Evolutionary conservation across 139 green algal genomes (phyloP).

Genomic region (Astrephomene gubernaculifera): DNA sequence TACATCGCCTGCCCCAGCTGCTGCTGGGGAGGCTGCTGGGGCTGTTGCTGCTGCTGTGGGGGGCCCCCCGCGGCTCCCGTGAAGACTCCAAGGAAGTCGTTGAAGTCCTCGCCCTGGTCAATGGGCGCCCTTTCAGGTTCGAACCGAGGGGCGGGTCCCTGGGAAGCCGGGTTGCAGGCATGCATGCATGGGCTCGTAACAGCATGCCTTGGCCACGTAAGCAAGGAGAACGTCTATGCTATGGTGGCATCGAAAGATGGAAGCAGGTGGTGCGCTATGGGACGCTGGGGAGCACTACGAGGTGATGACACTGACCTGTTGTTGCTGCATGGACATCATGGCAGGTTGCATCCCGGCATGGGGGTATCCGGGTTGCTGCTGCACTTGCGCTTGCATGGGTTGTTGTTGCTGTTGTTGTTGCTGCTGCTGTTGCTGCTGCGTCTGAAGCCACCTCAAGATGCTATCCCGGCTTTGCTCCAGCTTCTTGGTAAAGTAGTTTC

Average conservation of each 20-base stretch:
- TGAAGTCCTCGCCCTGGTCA: conserved; percentile 8
- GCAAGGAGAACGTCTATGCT: too few relatives aligned
- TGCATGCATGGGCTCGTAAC: too few relatives aligned
- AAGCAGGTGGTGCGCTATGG: too few relatives aligned
- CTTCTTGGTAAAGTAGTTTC: neutral
- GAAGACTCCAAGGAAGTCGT: conserved; percentile 3
- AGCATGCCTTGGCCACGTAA: too few relatives aligned
- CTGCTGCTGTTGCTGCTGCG: conserved; percentile 2
- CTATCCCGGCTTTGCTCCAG: conserved; percentile 22
- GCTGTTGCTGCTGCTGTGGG: neutral
- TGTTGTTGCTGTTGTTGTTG: conserved; percentile 5
- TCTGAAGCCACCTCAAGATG: conserved; percentile 4
- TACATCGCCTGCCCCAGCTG: neutral
- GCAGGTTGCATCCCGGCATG: neutral
- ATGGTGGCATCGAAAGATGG: too few relatives aligned
- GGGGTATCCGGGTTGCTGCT: neutral
- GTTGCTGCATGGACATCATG: neutral
- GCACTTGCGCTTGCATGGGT: neutral
- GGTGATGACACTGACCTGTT: neutral
- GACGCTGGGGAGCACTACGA: neutral
- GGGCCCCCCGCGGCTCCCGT: neutral
- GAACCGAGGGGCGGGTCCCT: neutral
- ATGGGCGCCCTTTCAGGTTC: neutral
- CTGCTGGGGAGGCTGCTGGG: conserved; percentile 2
- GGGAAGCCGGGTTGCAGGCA: neutral